These are phyloP conservation scores for Balamuthia mandrillaris DNA, from an alignment of 208 protist species.

Conservation along the genomic window DNA sequence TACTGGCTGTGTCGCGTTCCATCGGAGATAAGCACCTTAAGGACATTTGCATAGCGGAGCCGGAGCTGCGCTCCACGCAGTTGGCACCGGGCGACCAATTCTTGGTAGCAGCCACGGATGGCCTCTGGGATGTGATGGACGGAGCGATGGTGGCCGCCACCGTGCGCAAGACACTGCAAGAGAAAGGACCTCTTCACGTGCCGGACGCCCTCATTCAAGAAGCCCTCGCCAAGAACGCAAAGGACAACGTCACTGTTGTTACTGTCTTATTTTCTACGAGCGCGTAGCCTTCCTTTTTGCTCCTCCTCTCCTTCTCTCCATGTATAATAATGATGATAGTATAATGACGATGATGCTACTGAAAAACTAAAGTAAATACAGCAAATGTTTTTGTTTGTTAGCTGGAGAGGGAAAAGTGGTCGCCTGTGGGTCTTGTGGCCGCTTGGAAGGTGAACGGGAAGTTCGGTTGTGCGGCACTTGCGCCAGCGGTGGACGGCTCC, in stretches of 20 bases:
- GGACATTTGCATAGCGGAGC: not conserved
- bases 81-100: not conserved
- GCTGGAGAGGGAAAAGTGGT: no score
- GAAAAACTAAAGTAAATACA: no score
- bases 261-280: not conserved
- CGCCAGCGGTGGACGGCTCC: no score
- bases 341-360: no score
- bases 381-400: no score
- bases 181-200: not conserved
- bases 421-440: no score
- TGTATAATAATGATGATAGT: no score
- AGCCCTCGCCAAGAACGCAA: not conserved
- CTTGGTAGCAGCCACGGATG: not conserved
- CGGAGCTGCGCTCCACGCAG: not conserved
- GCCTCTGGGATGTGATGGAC: not conserved
- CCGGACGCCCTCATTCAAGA: not conserved
- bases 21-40: not conserved
- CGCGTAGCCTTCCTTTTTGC: not conserved
- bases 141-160: not conserved
- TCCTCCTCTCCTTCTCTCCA: not conserved
- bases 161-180: not conserved
- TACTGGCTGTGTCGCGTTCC: not conserved
- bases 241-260: slow-evolving; percentile 11
- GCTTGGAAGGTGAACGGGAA: no score
- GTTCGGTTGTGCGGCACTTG: no score